These are phyloP conservation scores for Pythium phragmiticola DNA, from an alignment of 352 stramenopile species.

Conservation along the genomic window DNA sequence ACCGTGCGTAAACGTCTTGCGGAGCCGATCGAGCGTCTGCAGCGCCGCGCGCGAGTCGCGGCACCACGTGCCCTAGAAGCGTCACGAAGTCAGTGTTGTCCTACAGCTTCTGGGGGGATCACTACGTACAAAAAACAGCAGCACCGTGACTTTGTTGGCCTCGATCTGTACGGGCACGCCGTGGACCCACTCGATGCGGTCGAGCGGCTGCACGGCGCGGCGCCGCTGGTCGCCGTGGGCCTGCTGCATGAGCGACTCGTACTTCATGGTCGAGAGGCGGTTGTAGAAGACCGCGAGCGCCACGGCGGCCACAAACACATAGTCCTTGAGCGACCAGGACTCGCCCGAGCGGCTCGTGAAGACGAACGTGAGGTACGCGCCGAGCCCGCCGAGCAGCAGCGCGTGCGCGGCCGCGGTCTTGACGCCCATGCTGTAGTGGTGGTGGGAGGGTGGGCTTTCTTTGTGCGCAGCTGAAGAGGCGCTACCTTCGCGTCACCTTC, in stretches of 20 bases:
- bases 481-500: slow-evolving; percentile 17
- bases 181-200: slow-evolving; percentile 60
- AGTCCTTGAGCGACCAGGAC: slow-evolving; percentile 57
- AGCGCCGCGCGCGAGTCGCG: slow-evolving; percentile 50
- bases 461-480: background rate
- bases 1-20: slow-evolving; percentile 33
- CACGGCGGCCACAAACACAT: slow-evolving; percentile 59
- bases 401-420: slow-evolving; percentile 34
- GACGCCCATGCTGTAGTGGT: slow-evolving; percentile 5
- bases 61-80: slow-evolving; percentile 59
- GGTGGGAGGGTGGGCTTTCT: too few species aligned
- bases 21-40: slow-evolving; percentile 45
- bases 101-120: background rate
- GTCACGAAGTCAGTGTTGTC: too few species aligned
- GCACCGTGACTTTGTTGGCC: slow-evolving; percentile 60
- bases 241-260: slow-evolving; percentile 44
- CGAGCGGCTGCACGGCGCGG: slow-evolving; percentile 25
- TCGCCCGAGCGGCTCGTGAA: slow-evolving; percentile 38
- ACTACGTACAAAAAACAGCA: slow-evolving; percentile 76
- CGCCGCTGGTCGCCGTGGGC: slow-evolving; percentile 32
- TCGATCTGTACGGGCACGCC: slow-evolving; percentile 45
- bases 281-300: slow-evolving; percentile 53
- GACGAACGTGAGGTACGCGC: slow-evolving; percentile 47
- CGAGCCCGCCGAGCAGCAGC: slow-evolving; percentile 40
- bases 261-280: slow-evolving; percentile 48